These are phyloP conservation scores for Acaromyces ingoldii DNA, from an alignment of 1,284 basidiomycete species.

Conservation along the genomic window DNA sequence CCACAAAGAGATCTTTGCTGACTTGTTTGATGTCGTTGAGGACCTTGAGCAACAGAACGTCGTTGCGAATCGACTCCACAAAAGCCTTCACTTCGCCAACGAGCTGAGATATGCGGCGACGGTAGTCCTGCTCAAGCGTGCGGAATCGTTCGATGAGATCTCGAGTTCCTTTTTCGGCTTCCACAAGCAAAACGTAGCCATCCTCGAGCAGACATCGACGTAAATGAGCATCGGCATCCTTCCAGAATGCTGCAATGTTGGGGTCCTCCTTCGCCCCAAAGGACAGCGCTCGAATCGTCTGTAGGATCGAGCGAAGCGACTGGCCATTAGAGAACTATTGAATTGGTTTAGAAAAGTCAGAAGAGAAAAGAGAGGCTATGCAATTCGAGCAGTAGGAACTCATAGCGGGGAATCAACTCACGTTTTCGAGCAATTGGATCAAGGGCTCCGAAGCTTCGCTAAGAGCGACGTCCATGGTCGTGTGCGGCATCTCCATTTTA, in stretches of 20 bases:
- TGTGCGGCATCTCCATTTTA: slow-evolving; percentile 5
- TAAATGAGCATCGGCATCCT: slow-evolving; percentile 6
- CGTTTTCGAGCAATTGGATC: slow-evolving; percentile 16
- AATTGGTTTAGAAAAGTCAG: no score
- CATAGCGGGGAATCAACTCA: neutral
- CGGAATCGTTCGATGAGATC: slow-evolving; percentile 5
- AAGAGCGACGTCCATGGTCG: slow-evolving; percentile 1
- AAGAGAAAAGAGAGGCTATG: neutral
- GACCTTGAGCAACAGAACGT: slow-evolving; percentile 1
- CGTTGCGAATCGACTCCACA: slow-evolving; percentile 5
- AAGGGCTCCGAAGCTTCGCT: slow-evolving; percentile 4
- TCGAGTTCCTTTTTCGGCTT: slow-evolving; percentile 8
- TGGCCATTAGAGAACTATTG: slow-evolving; percentile 7
- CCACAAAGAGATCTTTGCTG: slow-evolving; percentile 1
- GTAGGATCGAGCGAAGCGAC: slow-evolving; percentile 5
- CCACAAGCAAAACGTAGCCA: slow-evolving; percentile 6
- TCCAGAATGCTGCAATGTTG: slow-evolving; percentile 6
- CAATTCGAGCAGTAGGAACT: neutral
- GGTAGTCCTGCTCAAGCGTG: slow-evolving; percentile 1
- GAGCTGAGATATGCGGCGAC: neutral
- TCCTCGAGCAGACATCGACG: slow-evolving; percentile 11
- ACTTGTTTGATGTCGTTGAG: neutral
- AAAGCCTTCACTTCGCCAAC: slow-evolving; percentile 4
- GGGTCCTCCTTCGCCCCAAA: slow-evolving; percentile 12
- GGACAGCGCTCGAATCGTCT: slow-evolving; percentile 1